Evolutionary conservation across 2,329 filamentous ascomycete species (phyloP).

Genomic region (Catunica adiposa): DNA sequence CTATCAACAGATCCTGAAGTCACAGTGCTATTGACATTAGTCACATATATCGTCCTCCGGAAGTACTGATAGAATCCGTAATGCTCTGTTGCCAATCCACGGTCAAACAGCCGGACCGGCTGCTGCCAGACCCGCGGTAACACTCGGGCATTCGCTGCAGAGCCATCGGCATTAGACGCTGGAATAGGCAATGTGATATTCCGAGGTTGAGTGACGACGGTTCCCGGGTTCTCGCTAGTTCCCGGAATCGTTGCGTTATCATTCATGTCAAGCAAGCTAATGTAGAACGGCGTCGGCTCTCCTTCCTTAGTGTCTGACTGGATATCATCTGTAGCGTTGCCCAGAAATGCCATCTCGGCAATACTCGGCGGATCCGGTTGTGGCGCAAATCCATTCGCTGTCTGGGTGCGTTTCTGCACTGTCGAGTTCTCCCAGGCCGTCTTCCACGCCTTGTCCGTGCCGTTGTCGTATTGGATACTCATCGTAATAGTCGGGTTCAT

Average conservation of each 20-base stretch:
- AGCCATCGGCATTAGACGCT: slow-evolving; percentile 47
- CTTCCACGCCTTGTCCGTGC: slow-evolving; percentile 32
- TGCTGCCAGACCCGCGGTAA: slow-evolving; percentile 57
- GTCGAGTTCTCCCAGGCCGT: slow-evolving; percentile 20
- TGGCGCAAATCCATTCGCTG: slow-evolving; percentile 21
- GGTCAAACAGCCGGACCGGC: slow-evolving; percentile 71
- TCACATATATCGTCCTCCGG: slow-evolving; percentile 70
- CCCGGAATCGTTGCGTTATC: slow-evolving; percentile 21
- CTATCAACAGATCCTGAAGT: slow-evolving; percentile 27
- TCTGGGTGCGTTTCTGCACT: slow-evolving; percentile 9
- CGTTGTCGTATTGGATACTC: slow-evolving; percentile 57
- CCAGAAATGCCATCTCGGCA: slow-evolving; percentile 63
- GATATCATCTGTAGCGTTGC: slow-evolving; percentile 68
- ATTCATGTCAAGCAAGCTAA: slow-evolving; percentile 46
- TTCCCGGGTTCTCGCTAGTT: slow-evolving; percentile 19
- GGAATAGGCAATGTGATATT: slow-evolving; percentile 43
- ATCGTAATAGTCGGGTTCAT: slow-evolving; percentile 66
- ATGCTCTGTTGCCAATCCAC: slow-evolving; percentile 64
- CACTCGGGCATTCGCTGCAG: slow-evolving; percentile 53
- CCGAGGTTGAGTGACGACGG: neutral
- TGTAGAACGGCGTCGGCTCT: slow-evolving; percentile 77
- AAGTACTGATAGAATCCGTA: slow-evolving; percentile 93
- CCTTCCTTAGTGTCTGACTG: slow-evolving; percentile 53
- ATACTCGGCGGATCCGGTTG: slow-evolving; percentile 41
- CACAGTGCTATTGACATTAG: slow-evolving; percentile 35